Evolutionary conservation across 108 stramenopile species (phyloP), one percentile per base, ranked within the genome.

Genomic region (Skeletonema marinoi): DNA sequence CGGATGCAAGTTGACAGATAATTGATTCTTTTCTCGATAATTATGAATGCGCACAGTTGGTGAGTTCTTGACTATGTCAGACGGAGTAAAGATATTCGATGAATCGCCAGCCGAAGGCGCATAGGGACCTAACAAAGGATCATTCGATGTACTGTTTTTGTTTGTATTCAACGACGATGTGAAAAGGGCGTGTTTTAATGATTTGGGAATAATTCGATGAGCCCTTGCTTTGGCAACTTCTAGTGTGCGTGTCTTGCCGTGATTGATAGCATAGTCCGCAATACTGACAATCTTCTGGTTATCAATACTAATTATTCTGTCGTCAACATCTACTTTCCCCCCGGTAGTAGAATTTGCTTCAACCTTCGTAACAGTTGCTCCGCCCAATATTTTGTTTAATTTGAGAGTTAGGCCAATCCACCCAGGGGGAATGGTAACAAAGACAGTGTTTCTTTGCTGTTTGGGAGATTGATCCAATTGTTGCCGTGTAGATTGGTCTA

Each of bases 1-100:
- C 10, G 79, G 73, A 8, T 56, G 68, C 39, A 80, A 65, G 32
- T 80, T 51, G n/a, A 7, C 14, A 21, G n/a, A 17, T 17, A 19
- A 17, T 50, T 51, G 0, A 25, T 51, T 51, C 50, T 51, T 19
- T 6, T 7, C 50, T 51, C 50, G 50, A 3, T 17, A 7, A 51
- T 21, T 51, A 51, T 21, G 36, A 36, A 6, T 36, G 6, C 6
- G 19, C 4, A 51, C 19, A 21, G 19, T 19, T 17, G 17, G 50
- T 51, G 50, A 2, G 6, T 51, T 51, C 17, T 51, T 51, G 50
- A 6, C 4, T 21, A 51, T 19, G 19, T 51, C 19, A 21, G 50
- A 19, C n/a, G 50, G 19, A 19, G 50, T 19, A 7, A 51, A 51
- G 6, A 51, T 51, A 51, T 6, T 51, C 19, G 50, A 21, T 51